phyloP scores from a whole-genome alignment of 2,329 filamentous ascomycete genomes.

The Penicillium sp. region DNA sequence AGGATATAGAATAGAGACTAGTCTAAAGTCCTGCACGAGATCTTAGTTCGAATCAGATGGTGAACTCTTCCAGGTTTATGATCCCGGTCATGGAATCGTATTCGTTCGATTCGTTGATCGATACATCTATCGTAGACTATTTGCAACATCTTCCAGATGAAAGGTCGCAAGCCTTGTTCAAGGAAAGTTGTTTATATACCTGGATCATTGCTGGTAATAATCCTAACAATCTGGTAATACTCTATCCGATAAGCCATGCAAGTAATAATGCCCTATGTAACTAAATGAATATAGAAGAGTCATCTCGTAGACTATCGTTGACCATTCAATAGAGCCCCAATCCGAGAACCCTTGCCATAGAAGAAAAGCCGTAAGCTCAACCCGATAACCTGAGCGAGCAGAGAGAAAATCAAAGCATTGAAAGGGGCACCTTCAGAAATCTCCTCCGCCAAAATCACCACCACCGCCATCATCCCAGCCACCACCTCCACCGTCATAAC shows the following conservation, averaged over 20 bases:
- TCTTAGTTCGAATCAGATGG: not conserved
- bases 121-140: not conserved
- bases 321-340: not conserved
- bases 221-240: not conserved
- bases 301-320: not conserved
- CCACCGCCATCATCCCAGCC: conserved; percentile 31
- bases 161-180: not conserved
- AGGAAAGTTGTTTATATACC: not conserved
- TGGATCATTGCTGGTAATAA: not conserved
- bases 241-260: not conserved
- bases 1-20: not conserved
- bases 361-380: not conserved
- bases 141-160: not conserved
- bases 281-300: too few species aligned
- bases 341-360: not conserved
- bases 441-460: conserved; percentile 30
- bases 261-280: not conserved
- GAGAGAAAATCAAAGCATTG: not conserved
- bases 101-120: not conserved
- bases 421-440: conserved; percentile 17
- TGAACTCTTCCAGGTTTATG: not conserved
- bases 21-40: not conserved
- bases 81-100: not conserved
- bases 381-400: not conserved
- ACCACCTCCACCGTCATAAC: conserved; percentile 27